Evolutionary conservation across 371 early-diverging fungal genomes (phyloP).

Genomic region (Zancudomyces culisetae): DNA sequence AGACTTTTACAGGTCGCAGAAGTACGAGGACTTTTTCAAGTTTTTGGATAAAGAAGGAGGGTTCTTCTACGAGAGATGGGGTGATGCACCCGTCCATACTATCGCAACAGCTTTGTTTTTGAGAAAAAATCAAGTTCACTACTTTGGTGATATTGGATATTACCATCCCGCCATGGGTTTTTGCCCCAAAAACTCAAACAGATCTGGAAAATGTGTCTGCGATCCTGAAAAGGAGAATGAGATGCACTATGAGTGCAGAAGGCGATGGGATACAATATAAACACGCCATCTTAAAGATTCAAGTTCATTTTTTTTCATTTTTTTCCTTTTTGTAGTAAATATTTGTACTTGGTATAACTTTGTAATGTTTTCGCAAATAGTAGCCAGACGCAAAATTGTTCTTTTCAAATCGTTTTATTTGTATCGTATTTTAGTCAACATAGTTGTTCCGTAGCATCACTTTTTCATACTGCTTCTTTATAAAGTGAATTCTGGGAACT

Average conservation of each 20-base stretch:
- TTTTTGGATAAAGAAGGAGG: conserved; percentile 41
- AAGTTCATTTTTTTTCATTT: no score
- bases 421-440: no score
- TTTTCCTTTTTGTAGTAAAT: no score
- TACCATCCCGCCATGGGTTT: conserved; percentile 41
- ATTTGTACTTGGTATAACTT: no score
- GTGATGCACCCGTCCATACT: conserved; percentile 69
- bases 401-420: no score
- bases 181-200: conserved; percentile 29
- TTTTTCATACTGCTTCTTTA: no score
- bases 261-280: not conserved
- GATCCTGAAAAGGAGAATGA: conserved; percentile 2
- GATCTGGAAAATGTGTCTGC: not conserved
- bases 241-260: conserved; percentile 1
- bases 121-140: conserved; percentile 57
- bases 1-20: conserved; percentile 14
- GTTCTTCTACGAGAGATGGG: conserved; percentile 53
- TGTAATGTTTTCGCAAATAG: no score
- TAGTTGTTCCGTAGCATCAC: no score
- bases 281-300: no score
- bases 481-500: no score
- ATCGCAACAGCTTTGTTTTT: conserved; percentile 67
- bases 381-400: no score
- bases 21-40: conserved; percentile 37
- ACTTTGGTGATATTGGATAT: conserved; percentile 75